Evolutionary conservation across 345 rosid genomes (phyloP).

Genomic region (Streptanthus diversifolius): DNA sequence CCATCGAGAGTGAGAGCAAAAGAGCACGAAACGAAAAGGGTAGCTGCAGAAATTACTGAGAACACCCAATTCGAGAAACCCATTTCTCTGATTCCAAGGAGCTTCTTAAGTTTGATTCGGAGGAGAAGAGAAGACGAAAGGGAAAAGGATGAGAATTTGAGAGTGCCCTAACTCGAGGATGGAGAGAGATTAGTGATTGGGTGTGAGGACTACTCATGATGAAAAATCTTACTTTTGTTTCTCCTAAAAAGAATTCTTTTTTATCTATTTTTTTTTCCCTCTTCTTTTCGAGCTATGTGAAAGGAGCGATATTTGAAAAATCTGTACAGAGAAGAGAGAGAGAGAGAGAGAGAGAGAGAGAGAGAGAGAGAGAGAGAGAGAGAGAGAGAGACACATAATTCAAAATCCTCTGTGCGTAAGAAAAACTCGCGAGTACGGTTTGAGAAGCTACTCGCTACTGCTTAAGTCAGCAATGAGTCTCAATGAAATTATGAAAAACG

Average conservation of each 20-base stretch:
- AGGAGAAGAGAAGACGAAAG: not conserved
- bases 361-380: slow-evolving; percentile 12
- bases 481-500: not conserved
- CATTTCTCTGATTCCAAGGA: slow-evolving; percentile 9
- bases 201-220: slow-evolving; percentile 27
- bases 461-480: not conserved
- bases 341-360: slow-evolving; percentile 17
- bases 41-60: slow-evolving; percentile 13
- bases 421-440: not conserved
- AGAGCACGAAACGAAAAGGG: slow-evolving; percentile 27
- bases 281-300: slow-evolving; percentile 35
- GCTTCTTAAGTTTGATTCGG: not conserved
- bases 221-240: slow-evolving; percentile 30
- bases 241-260: slow-evolving; percentile 24
- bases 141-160: slow-evolving; percentile 2
- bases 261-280: slow-evolving; percentile 19
- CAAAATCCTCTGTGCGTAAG: not conserved
- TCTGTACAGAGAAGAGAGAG: slow-evolving; percentile 13
- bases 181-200: slow-evolving; percentile 25
- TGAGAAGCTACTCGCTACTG: not conserved
- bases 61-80: slow-evolving; percentile 6
- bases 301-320: slow-evolving; percentile 24
- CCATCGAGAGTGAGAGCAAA: slow-evolving; percentile 36
- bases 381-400: slow-evolving; percentile 24
- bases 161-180: slow-evolving; percentile 11